Evolutionary conservation across 164 flowering plant genomes (phyloP).

Genomic region (Vitis rotundifolia): DNA sequence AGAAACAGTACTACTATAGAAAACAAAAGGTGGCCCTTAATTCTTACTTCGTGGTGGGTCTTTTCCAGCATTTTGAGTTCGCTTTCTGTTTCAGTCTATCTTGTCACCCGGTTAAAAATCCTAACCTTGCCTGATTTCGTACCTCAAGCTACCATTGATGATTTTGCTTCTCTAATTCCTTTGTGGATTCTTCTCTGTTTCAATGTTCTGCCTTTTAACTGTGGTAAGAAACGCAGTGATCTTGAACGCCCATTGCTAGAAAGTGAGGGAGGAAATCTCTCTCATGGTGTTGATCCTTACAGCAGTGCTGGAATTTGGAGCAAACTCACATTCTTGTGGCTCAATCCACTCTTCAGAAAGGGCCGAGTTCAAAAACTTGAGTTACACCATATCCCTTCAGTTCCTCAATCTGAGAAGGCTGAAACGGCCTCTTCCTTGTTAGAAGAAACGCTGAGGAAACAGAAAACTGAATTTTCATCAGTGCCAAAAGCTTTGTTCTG

Average conservation of each 20-base stretch:
- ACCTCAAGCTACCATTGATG: conserved; percentile 30
- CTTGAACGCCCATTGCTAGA: conserved; percentile 40
- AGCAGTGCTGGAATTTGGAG: conserved; percentile 66
- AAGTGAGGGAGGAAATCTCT: conserved; percentile 9
- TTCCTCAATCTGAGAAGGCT: conserved; percentile 67
- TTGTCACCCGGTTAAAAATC: conserved; percentile 23
- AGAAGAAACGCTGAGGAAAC: conserved; percentile 44
- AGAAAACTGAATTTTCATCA: conserved; percentile 38
- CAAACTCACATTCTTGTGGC: conserved; percentile 62
- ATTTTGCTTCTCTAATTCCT: conserved; percentile 44
- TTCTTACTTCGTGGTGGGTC: conserved; percentile 63
- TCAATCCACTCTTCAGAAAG: conserved; percentile 59
- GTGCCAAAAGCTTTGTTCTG: conserved; percentile 47
- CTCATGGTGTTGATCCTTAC: conserved; percentile 18
- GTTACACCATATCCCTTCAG: conserved; percentile 48
- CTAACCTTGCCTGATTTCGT: conserved; percentile 20
- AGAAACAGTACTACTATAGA: conserved; percentile 21
- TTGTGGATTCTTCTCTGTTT: conserved; percentile 44
- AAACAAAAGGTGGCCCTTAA: conserved; percentile 50
- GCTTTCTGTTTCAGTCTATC: conserved; percentile 24
- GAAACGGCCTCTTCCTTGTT: conserved; percentile 44
- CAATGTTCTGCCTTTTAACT: conserved; percentile 24
- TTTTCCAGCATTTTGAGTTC: conserved; percentile 27
- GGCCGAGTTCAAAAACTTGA: conserved; percentile 58
- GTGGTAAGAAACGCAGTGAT: conserved; percentile 17